Base-by-base conservation (phyloP, 1,139 yeast genomes). In the Geotrichum aggregatum region DNA sequence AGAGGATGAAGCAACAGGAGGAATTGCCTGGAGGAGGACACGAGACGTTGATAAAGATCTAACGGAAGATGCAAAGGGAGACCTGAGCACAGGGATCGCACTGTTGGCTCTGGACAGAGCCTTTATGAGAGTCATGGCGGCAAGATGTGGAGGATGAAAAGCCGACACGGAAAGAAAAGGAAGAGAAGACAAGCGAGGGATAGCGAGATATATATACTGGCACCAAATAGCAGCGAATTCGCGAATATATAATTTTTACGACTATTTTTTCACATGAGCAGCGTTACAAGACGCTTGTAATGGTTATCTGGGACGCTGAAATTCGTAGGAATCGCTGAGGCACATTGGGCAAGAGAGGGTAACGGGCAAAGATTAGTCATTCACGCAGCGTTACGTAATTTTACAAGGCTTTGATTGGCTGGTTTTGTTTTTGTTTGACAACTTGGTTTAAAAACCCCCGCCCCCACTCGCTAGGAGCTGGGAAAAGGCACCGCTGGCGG, bases 11-110 rank as follows among this genome's bases (percentile, higher is more conserved):
- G 41, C 2, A 13, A 41, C 21, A 11, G 31, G 26, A 7, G 19
- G 11, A 10, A 39, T 3, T 7, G 39, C 38, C 16, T 47, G 44
- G 24, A 18, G 44, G 36, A 41, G 42, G 7, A 22, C 21, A 13
- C 35, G 44, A 19, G 50, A 47, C 16, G 50, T 40, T 16, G 50
- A 47, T 16, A 47, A 24, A 18, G 31, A 41, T 34, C 50, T 47
- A 28, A 22, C n/a, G 36, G 42, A 13, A 2, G 19, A 13, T 10
- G 42, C 16, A 2, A 24, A 28, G 18, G 47, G n/a, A 21, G 42
- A 14, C 19, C 40, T 24, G 14, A 38, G 24, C n/a, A 35, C 30
- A 30, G 19, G 19, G 14, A 31, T 13, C 33, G 14, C 21, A 26
- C 43, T 21, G 36, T 19, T 13, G 8, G 39, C 40, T 39, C 49